Percentiles rank a stretch among this genome's conserved stretches.
Evolutionary conservation across 805 yeast genomes (phyloP).

Genomic region (Yarrowia sp.): DNA sequence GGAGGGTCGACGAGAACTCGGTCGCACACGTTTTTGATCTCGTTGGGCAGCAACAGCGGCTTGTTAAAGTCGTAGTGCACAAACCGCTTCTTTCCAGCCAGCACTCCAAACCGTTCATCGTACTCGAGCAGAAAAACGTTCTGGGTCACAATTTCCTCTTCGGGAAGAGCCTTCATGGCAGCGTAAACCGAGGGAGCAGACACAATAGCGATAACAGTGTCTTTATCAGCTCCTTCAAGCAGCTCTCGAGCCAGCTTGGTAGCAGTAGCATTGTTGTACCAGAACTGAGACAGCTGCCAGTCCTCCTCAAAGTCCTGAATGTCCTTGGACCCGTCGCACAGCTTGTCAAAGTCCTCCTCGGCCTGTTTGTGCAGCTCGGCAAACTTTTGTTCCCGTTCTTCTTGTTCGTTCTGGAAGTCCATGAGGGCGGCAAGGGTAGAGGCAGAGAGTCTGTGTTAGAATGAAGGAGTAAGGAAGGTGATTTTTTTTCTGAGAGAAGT

Average conservation of each 20-base stretch:
- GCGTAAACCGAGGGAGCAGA: slow-evolving; percentile 94
- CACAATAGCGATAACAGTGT: slow-evolving; percentile 69
- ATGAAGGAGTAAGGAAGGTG: no score
- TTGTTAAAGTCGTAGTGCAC: slow-evolving; percentile 69
- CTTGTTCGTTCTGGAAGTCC: slow-evolving; percentile 66
- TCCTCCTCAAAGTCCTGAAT: slow-evolving; percentile 83
- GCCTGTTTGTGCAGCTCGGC: slow-evolving; percentile 53
- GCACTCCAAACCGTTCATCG: slow-evolving; percentile 69
- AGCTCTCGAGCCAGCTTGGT: slow-evolving; percentile 63
- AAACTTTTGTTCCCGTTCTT: slow-evolving; percentile 53
- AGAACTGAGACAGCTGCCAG: slow-evolving; percentile 92
- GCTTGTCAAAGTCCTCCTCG: slow-evolving; percentile 49
- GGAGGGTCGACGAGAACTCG: slow-evolving; percentile 84
- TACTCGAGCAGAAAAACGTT: slow-evolving; percentile 76
- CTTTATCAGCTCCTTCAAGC: slow-evolving; percentile 68
- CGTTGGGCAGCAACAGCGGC: slow-evolving; percentile 60
- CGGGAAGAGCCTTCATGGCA: slow-evolving; percentile 58
- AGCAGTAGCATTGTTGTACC: slow-evolving; percentile 77
- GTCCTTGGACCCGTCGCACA: slow-evolving; percentile 39
- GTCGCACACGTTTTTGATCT: slow-evolving; percentile 60
- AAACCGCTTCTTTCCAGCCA: slow-evolving; percentile 67
- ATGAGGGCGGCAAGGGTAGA: slow-evolving; percentile 53
- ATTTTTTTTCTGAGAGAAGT: no score
- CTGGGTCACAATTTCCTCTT: slow-evolving; percentile 46
- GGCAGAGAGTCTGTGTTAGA: slow-evolving; percentile 42